Base-by-base conservation (phyloP, 1,284 basidiomycete species). In the Pterula multifida region DNA sequence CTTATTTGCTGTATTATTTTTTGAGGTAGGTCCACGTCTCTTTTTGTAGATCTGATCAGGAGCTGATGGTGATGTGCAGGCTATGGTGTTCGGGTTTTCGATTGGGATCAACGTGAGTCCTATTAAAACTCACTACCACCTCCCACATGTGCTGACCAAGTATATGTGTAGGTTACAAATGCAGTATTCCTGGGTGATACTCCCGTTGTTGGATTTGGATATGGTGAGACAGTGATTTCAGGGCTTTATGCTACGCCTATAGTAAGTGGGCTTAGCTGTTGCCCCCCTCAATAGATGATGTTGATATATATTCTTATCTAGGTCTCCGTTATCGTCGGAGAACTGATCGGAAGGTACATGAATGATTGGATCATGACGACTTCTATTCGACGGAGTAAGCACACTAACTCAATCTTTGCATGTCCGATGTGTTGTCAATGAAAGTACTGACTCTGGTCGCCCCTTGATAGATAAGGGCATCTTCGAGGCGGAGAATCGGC, bases 81-180 rank as follows among this genome's bases (percentile, higher is more conserved):
- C 65, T 32, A 56, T 68, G 52, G 45, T 73, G 1, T 76, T 76
- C 56, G 73, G 73, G 1, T 76, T 76, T 57, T 58, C 61, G 35
- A 75, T 76, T 48, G 75, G 75, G 21, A 73, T 78, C 55, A 78
- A 78, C 53, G 76, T 76, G 42, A 50, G 66, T 17, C 36, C 9
- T 42, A 6, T 11, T 22, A 17, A 42, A n/a, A n/a, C n/a, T n/a
- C n/a, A n/a, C n/a, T n/a, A n/a, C n/a, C n/a, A n/a, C n/a, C n/a
- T n/a, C 9, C 13, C 19, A 15, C 28, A 6, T 6, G 39, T 17
- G 21, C 19, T 42, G 9, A 9, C 6, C 19, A 42, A 42, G 9
- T 6, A n/a, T 17, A 42, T 42, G 39, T 9, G 9, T 19, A 55
- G 55, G 55, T 58, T 26, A 58, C 58, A 3, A 57, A 55, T 32